Base-by-base conservation (phyloP, 305 asterid genomes). In the Caryopteris hybrid region DNA sequence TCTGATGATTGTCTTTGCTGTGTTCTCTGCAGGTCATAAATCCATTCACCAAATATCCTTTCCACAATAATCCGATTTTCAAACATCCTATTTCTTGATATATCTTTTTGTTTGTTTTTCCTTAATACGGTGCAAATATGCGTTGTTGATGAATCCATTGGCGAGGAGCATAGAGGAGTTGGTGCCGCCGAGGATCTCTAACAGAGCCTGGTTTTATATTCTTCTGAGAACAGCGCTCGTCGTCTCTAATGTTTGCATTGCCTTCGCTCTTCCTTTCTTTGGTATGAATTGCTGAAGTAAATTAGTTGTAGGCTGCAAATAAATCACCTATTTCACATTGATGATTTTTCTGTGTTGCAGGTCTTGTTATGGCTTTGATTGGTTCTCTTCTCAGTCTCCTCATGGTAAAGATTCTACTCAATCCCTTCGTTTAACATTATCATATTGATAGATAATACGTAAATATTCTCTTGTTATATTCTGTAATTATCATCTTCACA, bases 331-430 rank as follows among this genome's bases (percentile, higher is more conserved):
- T 51, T 21, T 21, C 9, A 34, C 2, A 8, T 4, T n/a, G n/a
- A n/a, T 18, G 27, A 16, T 53, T 64, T 59, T 41, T 48, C 38
- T 60, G 23, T 38, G n/a, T 69, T 76, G 68, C 84, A 87, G 89
- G 89, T 74, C 86, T 85, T 57, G 74, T 85, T 81, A 85, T 83
- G 91, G 83, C 91, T 74, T 73, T 87, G 75, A 78, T 81, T 59
- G 95, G 89, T 38, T 87, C 94, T 46, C 79, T 84, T 70, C 78
- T 85, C 61, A 81, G 91, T 53, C 61, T 85, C 52, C 85, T 87
- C 34, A 80, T 83, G 91, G 88, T 87, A 70, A 70, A 80, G 70
- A 56, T n/a, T 69, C 23, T 21, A 34, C 47, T 61, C 25, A 43
- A 39, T 48, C 60, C 22, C 41, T 60, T 65, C 21, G 58, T 7